These are phyloP conservation scores for Aspergillus ibericus DNA, from an alignment of 2,329 filamentous ascomycete species.

Conservation along the genomic window DNA sequence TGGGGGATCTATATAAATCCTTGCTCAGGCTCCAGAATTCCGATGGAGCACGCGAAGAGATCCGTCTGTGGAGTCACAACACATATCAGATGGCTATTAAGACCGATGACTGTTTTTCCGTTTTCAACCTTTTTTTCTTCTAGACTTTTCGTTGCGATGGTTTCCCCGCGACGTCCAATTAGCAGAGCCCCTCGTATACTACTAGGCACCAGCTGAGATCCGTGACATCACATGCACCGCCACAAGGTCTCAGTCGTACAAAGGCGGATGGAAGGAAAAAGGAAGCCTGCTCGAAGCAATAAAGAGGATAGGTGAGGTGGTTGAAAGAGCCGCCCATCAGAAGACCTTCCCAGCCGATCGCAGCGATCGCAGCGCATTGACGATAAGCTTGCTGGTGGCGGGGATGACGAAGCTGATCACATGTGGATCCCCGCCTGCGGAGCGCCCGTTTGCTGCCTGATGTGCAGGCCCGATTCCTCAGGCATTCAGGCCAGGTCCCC, in stretches of 20 bases:
- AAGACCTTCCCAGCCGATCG: conserved; percentile 16
- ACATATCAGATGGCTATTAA: conserved; percentile 27
- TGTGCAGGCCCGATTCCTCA: conserved; percentile 1
- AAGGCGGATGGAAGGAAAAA: neutral
- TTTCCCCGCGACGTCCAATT: neutral
- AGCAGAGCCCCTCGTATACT: conserved; percentile 11
- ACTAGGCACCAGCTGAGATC: conserved; percentile 23
- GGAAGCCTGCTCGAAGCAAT: neutral
- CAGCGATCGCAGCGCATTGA: conserved; percentile 9
- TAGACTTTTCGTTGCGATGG: conserved; percentile 1
- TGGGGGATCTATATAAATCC: conserved; percentile 22
- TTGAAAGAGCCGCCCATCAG: conserved; percentile 6
- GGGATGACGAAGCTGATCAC: conserved; percentile 16
- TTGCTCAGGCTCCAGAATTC: conserved; percentile 32
- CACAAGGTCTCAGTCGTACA: conserved; percentile 1
- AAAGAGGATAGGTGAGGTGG: neutral
- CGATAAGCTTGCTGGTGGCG: conserved; percentile 8
- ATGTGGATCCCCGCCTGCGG: conserved; percentile 16
- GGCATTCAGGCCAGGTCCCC: neutral
- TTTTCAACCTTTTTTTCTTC: neutral
- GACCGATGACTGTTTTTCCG: conserved; percentile 15
- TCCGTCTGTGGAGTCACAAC: conserved; percentile 7
- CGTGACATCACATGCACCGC: conserved; percentile 24
- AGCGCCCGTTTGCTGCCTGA: conserved; percentile 13
- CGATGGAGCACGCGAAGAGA: conserved; percentile 18